phyloP scores from a whole-genome alignment of 2,329 filamentous ascomycete species.

The Macrophomina tecta region DNA sequence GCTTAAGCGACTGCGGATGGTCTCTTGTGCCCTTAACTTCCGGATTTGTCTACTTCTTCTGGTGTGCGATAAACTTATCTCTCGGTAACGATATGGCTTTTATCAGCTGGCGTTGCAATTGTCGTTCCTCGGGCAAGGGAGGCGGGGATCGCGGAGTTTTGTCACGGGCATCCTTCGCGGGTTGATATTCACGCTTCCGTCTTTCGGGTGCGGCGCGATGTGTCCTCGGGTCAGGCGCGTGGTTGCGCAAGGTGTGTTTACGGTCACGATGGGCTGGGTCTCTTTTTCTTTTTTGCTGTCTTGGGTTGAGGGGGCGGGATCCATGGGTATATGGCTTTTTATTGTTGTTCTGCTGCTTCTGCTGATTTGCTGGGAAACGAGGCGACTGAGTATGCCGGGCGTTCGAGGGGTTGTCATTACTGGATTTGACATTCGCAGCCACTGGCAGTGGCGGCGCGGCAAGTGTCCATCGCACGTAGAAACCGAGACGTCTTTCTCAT shows the following conservation, averaged over 20 bases:
- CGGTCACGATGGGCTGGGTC: conserved; percentile 15
- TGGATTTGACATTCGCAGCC: background rate
- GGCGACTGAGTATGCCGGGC: conserved; percentile 10
- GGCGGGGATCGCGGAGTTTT: conserved; percentile 9
- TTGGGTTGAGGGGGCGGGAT: background rate
- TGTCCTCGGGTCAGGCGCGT: conserved; percentile 6
- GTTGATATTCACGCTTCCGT: conserved; percentile 20
- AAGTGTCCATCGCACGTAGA: conserved; percentile 6
- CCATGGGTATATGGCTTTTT: conserved; percentile 14
- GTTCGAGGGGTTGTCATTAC: conserved; percentile 13
- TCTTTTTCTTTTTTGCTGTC: conserved; percentile 1
- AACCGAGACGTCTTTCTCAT: conserved; percentile 24
- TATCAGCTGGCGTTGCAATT: conserved; percentile 7
- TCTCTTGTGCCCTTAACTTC: conserved; percentile 1
- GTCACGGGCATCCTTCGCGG: conserved; percentile 3
- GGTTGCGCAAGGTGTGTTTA: conserved; percentile 15
- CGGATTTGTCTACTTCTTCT: conserved; percentile 14
- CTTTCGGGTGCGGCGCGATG: conserved; percentile 21
- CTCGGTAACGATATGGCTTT: conserved; percentile 13
- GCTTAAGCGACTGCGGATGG: background rate
- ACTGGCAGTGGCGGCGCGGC: background rate
- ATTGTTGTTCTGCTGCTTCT: background rate
- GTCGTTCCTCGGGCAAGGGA: conserved; percentile 8
- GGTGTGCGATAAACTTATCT: conserved; percentile 17
- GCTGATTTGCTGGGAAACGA: conserved; percentile 12